Evolutionary conservation across 2,329 filamentous ascomycete species (phyloP).

Genomic region (Neonectria ditissima): DNA sequence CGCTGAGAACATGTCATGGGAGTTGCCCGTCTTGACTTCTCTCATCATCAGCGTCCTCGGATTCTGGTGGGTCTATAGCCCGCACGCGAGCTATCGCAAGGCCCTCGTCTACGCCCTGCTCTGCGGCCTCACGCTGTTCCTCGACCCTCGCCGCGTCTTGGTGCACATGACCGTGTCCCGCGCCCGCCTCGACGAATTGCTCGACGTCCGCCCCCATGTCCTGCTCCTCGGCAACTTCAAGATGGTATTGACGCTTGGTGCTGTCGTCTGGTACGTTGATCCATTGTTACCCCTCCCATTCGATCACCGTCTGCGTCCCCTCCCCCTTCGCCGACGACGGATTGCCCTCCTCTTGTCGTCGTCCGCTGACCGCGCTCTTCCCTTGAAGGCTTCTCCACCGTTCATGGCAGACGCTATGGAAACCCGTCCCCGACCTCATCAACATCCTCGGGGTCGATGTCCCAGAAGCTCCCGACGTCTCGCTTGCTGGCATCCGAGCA

Average conservation of each 20-base stretch:
- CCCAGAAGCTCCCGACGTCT: conserved; percentile 88
- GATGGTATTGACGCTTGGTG: conserved; percentile 66
- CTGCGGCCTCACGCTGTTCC: conserved; percentile 48
- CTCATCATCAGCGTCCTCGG: conserved; percentile 54
- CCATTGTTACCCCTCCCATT: conserved; percentile 14
- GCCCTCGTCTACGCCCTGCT: conserved; percentile 48
- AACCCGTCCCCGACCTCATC: conserved; percentile 91
- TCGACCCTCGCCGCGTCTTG: conserved; percentile 48
- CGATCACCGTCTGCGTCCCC: neutral
- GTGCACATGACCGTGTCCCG: conserved; percentile 48
- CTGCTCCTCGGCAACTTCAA: conserved; percentile 63
- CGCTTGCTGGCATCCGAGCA: conserved; percentile 87
- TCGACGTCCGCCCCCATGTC: conserved; percentile 59
- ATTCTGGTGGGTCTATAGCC: conserved; percentile 53
- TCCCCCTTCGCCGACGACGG: conserved; percentile 4
- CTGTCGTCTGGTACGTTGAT: conserved; percentile 63
- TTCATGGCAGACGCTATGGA: conserved; percentile 88
- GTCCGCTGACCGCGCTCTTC: conserved; percentile 29
- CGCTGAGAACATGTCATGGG: conserved; percentile 59
- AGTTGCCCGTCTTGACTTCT: conserved; percentile 55
- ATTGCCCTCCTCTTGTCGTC: conserved; percentile 7
- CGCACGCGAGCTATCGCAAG: conserved; percentile 48
- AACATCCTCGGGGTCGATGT: conserved; percentile 94
- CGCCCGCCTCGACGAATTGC: conserved; percentile 48
- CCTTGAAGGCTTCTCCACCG: conserved; percentile 80